A percentile compares a stretch with the other conserved stretches of the same genome.
These are phyloP conservation scores for Ciborinia camelliae DNA, from an alignment of 2,329 filamentous ascomycete genomes.

Conservation along the genomic window DNA sequence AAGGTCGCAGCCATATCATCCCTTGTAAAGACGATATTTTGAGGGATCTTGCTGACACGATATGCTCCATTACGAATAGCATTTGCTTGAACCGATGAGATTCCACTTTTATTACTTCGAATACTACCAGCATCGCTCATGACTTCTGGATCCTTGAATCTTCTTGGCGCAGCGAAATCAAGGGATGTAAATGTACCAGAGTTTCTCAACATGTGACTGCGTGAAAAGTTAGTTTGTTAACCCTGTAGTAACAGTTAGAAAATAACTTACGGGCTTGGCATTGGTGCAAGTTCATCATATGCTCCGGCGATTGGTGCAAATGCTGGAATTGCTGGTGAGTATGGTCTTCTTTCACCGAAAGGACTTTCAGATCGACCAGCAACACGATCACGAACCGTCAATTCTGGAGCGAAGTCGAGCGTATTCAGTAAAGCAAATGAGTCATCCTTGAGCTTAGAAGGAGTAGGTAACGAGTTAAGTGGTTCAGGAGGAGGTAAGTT, in stretches of 20 bases:
- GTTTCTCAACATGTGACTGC: constrained; percentile 68
- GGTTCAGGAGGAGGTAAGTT: constrained; percentile 68
- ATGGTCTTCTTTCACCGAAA: constrained; percentile 64
- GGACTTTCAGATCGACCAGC: constrained; percentile 66
- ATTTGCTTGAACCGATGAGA: constrained; percentile 55
- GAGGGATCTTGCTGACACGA: constrained; percentile 64
- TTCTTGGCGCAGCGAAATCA: constrained; percentile 76
- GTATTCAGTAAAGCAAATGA: constrained; percentile 64
- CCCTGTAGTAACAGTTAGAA: not conserved
- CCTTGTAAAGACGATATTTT: constrained; percentile 61
- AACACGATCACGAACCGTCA: constrained; percentile 61
- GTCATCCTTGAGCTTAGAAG: constrained; percentile 80
- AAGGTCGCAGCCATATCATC: constrained; percentile 53
- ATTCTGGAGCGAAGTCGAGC: constrained; percentile 83
- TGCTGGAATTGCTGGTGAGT: constrained; percentile 67
- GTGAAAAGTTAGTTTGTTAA: constrained; percentile 31
- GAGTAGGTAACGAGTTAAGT: constrained; percentile 76
- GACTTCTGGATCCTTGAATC: constrained; percentile 59
- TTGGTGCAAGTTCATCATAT: constrained; percentile 79
- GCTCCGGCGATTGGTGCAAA: constrained; percentile 77
- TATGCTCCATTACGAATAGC: constrained; percentile 67
- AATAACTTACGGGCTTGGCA: constrained; percentile 84
- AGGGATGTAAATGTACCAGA: constrained; percentile 74
- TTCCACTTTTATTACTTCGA: constrained; percentile 59
- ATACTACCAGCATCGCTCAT: constrained; percentile 67